These are phyloP conservation scores for Alternaria sp. DNA, from an alignment of 2,329 filamentous ascomycete species.

Conservation along the genomic window DNA sequence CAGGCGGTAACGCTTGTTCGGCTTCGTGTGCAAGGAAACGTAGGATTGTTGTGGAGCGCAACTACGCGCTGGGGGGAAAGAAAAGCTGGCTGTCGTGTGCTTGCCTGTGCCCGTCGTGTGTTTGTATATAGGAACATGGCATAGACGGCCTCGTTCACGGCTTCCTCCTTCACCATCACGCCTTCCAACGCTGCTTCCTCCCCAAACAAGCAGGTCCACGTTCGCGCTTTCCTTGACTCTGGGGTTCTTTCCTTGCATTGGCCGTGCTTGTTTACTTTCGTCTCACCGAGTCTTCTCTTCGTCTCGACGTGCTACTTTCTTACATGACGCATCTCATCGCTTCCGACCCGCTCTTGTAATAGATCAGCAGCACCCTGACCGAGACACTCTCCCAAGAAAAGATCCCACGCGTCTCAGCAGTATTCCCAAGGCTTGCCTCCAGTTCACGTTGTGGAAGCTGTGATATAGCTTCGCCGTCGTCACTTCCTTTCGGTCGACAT, in stretches of 20 bases:
- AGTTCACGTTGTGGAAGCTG: background rate
- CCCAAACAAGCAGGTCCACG: background rate
- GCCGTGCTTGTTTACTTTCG: background rate
- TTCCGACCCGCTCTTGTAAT: conserved; percentile 6
- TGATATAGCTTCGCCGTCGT: conserved; percentile 12
- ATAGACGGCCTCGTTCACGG: conserved; percentile 5
- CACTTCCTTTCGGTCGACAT: conserved; percentile 8
- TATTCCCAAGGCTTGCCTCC: conserved; percentile 7
- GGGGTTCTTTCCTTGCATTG: background rate
- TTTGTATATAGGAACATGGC: conserved; percentile 20
- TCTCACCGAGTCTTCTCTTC: background rate
- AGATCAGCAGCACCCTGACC: conserved; percentile 1
- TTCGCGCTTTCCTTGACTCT: conserved; percentile 2
- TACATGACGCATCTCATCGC: background rate
- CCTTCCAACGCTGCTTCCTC: background rate
- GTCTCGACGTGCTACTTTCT: background rate
- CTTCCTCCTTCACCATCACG: conserved; percentile 3
- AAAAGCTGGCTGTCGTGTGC: conserved; percentile 5
- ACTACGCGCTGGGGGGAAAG: conserved; percentile 17
- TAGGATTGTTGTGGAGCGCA: background rate
- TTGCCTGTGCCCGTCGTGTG: background rate
- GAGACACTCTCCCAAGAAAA: conserved; percentile 21
- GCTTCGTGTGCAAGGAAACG: conserved; percentile 4
- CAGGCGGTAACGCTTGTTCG: conserved; percentile 21
- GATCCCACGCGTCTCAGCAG: background rate